These are phyloP conservation scores for Pyrenophora tritici-repentis DNA, from an alignment of 2,329 filamentous ascomycete genomes.

Conservation along the genomic window DNA sequence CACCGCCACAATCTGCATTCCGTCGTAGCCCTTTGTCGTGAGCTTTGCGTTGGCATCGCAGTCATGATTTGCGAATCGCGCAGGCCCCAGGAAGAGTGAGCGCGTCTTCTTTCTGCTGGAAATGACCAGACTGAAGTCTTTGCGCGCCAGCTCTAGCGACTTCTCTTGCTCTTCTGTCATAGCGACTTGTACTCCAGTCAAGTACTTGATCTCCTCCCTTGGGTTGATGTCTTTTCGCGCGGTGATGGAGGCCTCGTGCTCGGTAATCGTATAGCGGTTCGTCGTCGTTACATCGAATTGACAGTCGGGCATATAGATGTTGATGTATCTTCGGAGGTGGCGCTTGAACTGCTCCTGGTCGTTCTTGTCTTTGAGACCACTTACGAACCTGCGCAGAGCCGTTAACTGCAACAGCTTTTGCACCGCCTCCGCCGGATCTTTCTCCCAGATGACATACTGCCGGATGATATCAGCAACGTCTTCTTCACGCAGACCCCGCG, in stretches of 20 bases:
- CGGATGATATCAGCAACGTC: slow-evolving; percentile 65
- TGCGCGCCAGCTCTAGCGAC: slow-evolving; percentile 77
- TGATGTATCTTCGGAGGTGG: slow-evolving; percentile 87
- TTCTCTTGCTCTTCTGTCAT: slow-evolving; percentile 91
- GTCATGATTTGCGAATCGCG: slow-evolving; percentile 96
- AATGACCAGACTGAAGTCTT: slow-evolving; percentile 96
- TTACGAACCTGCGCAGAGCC: slow-evolving; percentile 74
- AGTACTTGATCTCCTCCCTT: slow-evolving; percentile 86
- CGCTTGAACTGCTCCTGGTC: slow-evolving; percentile 85
- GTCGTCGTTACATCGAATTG: slow-evolving; percentile 93
- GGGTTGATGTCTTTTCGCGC: slow-evolving; percentile 78
- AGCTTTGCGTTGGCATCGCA: slow-evolving; percentile 90
- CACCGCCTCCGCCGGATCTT: slow-evolving; percentile 73
- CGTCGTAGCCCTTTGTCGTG: slow-evolving; percentile 79
- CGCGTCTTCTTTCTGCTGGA: slow-evolving; percentile 89
- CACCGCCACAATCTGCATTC: slow-evolving; percentile 87
- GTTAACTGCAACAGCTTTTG: slow-evolving; percentile 71
- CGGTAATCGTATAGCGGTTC: slow-evolving; percentile 91
- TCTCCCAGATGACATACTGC: slow-evolving; percentile 71
- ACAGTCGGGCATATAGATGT: slow-evolving; percentile 90
- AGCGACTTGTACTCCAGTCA: slow-evolving; percentile 87
- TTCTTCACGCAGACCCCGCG: slow-evolving; percentile 74
- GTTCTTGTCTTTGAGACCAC: slow-evolving; percentile 70
- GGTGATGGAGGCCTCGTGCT: slow-evolving; percentile 84
- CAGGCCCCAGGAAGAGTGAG: slow-evolving; percentile 91